Evolutionary conservation across 768 basidiomycete species (phyloP).

Genomic region (Gelatoporia subvermispora): DNA sequence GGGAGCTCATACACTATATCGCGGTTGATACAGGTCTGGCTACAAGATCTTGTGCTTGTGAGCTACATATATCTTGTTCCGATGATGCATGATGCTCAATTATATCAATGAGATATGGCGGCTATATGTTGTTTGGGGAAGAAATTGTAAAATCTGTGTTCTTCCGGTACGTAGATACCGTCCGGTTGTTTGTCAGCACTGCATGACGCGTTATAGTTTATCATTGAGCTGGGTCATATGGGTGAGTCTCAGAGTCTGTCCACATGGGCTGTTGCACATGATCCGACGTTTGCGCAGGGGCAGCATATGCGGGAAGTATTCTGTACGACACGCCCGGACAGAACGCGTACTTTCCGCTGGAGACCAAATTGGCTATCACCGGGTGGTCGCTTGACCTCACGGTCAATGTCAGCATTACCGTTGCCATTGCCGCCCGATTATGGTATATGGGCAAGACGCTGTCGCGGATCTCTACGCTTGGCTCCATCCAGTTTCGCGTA

Average conservation of each 20-base stretch:
- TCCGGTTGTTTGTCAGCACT: too few relatives aligned
- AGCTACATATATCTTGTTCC: conserved; percentile 2
- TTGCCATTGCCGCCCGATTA: conserved; percentile 17
- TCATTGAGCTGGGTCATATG: too few relatives aligned
- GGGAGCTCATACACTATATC: too few relatives aligned
- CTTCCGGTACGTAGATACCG: conserved; percentile 12
- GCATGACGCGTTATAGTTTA: too few relatives aligned
- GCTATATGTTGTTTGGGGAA: conserved; percentile 19
- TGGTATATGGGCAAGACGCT: conserved; percentile 11
- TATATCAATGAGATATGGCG: conserved; percentile 14
- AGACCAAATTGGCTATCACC: not conserved
- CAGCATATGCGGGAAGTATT: too few relatives aligned
- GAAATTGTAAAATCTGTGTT: conserved; percentile 17
- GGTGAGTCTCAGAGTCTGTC: too few relatives aligned
- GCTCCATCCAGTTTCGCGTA: not conserved
- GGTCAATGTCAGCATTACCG: conserved; percentile 17
- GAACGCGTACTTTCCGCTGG: too few relatives aligned
- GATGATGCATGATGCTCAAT: too few relatives aligned
- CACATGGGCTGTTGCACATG: too few relatives aligned
- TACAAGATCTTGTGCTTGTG: not conserved
- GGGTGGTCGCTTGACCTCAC: conserved; percentile 19
- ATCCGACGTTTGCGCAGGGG: too few relatives aligned
- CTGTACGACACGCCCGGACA: too few relatives aligned
- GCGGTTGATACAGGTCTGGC: not conserved
- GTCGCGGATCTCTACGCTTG: not conserved